Evolutionary conservation across 345 rosid genomes (phyloP).

Genomic region (Eucalyptus regnans): DNA sequence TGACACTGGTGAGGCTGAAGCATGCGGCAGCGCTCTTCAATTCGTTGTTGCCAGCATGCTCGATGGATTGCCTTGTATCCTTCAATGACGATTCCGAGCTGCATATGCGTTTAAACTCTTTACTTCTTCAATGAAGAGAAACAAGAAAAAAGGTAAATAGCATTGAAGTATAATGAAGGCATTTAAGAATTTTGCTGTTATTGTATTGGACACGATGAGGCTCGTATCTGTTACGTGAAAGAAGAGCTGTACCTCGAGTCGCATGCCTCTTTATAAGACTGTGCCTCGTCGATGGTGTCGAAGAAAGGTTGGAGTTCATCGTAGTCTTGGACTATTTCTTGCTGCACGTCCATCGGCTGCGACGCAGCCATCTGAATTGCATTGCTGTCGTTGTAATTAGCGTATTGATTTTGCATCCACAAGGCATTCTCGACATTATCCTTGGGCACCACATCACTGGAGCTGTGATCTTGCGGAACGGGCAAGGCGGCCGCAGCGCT

Average conservation of each 20-base stretch:
- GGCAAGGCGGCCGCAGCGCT: slow-evolving; percentile 3
- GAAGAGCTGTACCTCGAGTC: slow-evolving; percentile 33
- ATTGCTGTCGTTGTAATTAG: slow-evolving; percentile 5
- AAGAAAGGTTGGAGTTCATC: slow-evolving; percentile 76
- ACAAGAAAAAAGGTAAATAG: neutral
- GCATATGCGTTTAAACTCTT: neutral
- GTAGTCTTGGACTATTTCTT: slow-evolving; percentile 42
- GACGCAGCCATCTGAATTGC: slow-evolving; percentile 37
- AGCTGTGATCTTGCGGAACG: slow-evolving; percentile 20
- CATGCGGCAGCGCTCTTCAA: slow-evolving; percentile 81
- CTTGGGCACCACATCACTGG: slow-evolving; percentile 28
- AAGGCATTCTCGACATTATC: slow-evolving; percentile 17
- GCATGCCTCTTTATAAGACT: slow-evolving; percentile 53
- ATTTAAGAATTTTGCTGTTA: neutral
- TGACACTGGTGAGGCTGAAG: slow-evolving; percentile 76
- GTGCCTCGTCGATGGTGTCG: slow-evolving; percentile 66
- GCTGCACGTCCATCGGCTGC: slow-evolving; percentile 27
- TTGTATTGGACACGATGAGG: neutral
- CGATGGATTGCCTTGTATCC: slow-evolving; percentile 31
- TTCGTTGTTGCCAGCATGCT: slow-evolving; percentile 54
- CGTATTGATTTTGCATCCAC: slow-evolving; percentile 30
- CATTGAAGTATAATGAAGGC: neutral
- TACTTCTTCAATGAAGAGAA: neutral
- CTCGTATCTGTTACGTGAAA: neutral
- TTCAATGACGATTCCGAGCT: slow-evolving; percentile 65